These are phyloP conservation scores for Jimgerdemannia flammicorona DNA, from an alignment of 192 early-diverging fungal species.

Conservation along the genomic window DNA sequence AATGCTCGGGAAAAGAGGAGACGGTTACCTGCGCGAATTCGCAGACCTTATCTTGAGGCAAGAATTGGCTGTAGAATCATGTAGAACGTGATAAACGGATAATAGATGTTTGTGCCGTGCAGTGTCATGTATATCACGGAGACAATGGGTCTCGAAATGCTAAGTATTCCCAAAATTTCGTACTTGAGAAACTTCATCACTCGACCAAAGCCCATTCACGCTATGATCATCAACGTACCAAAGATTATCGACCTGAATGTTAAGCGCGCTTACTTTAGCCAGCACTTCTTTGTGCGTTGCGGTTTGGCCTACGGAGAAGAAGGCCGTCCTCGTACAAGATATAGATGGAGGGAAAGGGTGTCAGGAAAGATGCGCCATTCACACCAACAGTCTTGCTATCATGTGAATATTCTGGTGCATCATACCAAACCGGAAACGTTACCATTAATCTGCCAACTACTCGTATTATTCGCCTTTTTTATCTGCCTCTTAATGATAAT, in stretches of 20 bases:
- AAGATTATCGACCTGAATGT: slow-evolving; percentile 94
- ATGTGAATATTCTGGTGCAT: not conserved
- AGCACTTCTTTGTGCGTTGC: slow-evolving; percentile 62
- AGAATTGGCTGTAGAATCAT: slow-evolving; percentile 70
- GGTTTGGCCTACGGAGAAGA: slow-evolving; percentile 37
- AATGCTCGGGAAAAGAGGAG: not conserved
- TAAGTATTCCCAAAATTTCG: too few relatives aligned
- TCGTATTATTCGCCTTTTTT: slow-evolving; percentile 58
- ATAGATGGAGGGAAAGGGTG: too few relatives aligned
- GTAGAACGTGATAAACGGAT: too few relatives aligned
- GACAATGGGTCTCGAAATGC: too few relatives aligned
- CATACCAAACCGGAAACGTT: slow-evolving; percentile 3
- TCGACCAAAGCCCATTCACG: too few relatives aligned
- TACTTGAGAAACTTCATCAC: too few relatives aligned
- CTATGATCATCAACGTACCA: slow-evolving; percentile 50
- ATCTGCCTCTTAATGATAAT: slow-evolving; percentile 60
- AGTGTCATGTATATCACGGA: too few relatives aligned
- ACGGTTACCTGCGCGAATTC: slow-evolving; percentile 79
- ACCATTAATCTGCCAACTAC: slow-evolving; percentile 83
- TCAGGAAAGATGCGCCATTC: too few relatives aligned
- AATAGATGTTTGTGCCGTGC: too few relatives aligned
- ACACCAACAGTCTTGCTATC: too few relatives aligned
- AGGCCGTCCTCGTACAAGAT: too few relatives aligned
- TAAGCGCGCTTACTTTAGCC: slow-evolving; percentile 53
- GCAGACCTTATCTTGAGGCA: slow-evolving; percentile 93